phyloP scores from a whole-genome alignment of 2,329 filamentous ascomycete genomes.

The Corniculantispora saksenae region DNA sequence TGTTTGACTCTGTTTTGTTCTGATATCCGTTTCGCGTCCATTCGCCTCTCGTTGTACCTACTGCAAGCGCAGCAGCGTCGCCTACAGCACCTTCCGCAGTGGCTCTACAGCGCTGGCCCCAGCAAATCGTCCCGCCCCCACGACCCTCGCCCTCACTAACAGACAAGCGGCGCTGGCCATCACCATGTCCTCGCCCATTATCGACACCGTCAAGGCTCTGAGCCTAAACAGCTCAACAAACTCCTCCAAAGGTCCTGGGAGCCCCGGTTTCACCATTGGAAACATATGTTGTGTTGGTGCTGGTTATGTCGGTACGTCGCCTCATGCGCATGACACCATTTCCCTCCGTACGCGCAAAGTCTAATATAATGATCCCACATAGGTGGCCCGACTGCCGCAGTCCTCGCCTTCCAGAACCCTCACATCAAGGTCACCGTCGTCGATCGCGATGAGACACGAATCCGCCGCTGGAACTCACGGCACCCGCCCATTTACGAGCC shows the following conservation, averaged over 20 bases:
- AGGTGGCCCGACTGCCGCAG: conserved; percentile 75
- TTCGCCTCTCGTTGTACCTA: too few relatives aligned
- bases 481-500: conserved; percentile 77
- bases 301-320: conserved; percentile 69
- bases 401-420: conserved; percentile 74
- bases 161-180: neutral
- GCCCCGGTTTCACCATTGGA: conserved; percentile 41
- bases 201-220: conserved; percentile 33
- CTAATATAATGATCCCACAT: neutral
- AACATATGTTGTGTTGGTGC: conserved; percentile 75
- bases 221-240: conserved; percentile 34
- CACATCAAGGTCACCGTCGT: conserved; percentile 73
- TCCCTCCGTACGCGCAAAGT: conserved; percentile 3
- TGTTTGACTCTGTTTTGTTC: too few relatives aligned
- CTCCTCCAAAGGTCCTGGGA: conserved; percentile 32
- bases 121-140: neutral
- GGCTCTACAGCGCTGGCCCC: neutral
- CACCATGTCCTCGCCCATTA: too few relatives aligned
- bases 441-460: conserved; percentile 65
- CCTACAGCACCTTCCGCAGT: neutral
- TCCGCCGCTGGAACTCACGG: conserved; percentile 71
- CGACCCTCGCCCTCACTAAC: neutral
- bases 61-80: too few relatives aligned
- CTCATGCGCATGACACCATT: neutral
- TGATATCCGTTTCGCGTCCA: too few relatives aligned